Evolutionary conservation across 441 rosid species (phyloP).

Genomic region (Pelargonium fulgidum): DNA sequence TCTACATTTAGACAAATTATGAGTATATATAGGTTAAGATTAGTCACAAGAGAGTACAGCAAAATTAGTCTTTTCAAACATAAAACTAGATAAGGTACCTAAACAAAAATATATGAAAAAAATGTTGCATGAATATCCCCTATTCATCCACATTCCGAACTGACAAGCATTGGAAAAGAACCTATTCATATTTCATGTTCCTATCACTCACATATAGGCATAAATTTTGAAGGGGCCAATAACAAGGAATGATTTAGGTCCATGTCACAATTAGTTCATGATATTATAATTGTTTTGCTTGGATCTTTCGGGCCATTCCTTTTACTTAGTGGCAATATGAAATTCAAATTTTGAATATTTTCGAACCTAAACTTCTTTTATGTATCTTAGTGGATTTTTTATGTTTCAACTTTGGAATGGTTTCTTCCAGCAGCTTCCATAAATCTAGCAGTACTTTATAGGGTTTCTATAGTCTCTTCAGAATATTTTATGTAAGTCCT

Average conservation of each 20-base stretch:
- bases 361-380: not conserved
- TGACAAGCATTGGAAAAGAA: not conserved
- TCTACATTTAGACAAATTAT: too few relatives aligned
- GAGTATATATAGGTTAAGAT: too few relatives aligned
- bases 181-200: too few relatives aligned
- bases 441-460: not conserved
- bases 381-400: not conserved
- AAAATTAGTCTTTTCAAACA: too few relatives aligned
- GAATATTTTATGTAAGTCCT: not conserved
- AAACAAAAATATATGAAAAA: too few relatives aligned
- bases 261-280: not conserved
- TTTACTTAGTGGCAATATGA: not conserved
- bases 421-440: not conserved
- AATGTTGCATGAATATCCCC: too few relatives aligned
- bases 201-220: not conserved
- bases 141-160: too few relatives aligned
- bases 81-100: too few relatives aligned
- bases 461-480: not conserved
- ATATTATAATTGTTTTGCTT: not conserved
- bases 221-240: not conserved
- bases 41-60: too few relatives aligned
- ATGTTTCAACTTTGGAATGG: not conserved
- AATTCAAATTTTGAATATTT: too few relatives aligned
- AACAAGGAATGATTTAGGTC: not conserved
- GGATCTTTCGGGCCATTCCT: not conserved